These are phyloP conservation scores for Rhytidhysteron rufulum DNA, from an alignment of 2,329 filamentous ascomycete genomes.

Conservation along the genomic window DNA sequence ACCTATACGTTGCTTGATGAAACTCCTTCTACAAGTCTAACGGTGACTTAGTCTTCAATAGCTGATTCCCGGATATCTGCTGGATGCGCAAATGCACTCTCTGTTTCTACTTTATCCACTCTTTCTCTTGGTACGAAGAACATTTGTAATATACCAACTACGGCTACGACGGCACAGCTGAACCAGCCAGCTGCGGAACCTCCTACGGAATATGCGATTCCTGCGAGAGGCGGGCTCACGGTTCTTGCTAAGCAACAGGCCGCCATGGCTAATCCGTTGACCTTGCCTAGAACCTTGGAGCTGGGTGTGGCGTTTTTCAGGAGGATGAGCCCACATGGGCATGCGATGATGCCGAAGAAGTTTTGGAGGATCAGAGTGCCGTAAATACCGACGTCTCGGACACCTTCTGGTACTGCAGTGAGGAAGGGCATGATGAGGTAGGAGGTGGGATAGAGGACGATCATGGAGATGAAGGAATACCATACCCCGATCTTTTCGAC, in stretches of 20 bases:
- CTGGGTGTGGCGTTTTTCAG: constrained; percentile 69
- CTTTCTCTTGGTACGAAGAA: constrained; percentile 53
- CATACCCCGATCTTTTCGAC: constrained; percentile 64
- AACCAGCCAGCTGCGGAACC: constrained; percentile 60
- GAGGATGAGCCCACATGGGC: constrained; percentile 68
- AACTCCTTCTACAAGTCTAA: too few relatives aligned
- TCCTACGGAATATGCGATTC: constrained; percentile 62
- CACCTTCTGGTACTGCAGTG: constrained; percentile 50
- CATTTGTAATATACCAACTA: constrained; percentile 53
- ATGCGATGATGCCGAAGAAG: constrained; percentile 64
- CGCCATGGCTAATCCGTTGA: constrained; percentile 67
- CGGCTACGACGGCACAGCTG: constrained; percentile 53
- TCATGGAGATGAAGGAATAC: constrained; percentile 62
- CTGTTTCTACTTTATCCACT: constrained; percentile 19
- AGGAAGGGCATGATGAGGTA: constrained; percentile 69
- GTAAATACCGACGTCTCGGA: constrained; percentile 61
- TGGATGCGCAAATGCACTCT: background rate
- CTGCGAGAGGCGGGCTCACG: constrained; percentile 63
- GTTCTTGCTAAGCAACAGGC: constrained; percentile 65
- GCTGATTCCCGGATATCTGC: too few relatives aligned
- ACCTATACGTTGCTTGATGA: too few relatives aligned
- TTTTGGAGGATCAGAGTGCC: constrained; percentile 61
- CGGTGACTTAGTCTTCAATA: too few relatives aligned
- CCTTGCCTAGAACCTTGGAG: constrained; percentile 60
- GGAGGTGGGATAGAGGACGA: constrained; percentile 61